Evolutionary conservation across 2,329 filamentous ascomycete species (phyloP), one percentile per base, ranked within the genome.

Genomic region (Talaromyces islandicus): DNA sequence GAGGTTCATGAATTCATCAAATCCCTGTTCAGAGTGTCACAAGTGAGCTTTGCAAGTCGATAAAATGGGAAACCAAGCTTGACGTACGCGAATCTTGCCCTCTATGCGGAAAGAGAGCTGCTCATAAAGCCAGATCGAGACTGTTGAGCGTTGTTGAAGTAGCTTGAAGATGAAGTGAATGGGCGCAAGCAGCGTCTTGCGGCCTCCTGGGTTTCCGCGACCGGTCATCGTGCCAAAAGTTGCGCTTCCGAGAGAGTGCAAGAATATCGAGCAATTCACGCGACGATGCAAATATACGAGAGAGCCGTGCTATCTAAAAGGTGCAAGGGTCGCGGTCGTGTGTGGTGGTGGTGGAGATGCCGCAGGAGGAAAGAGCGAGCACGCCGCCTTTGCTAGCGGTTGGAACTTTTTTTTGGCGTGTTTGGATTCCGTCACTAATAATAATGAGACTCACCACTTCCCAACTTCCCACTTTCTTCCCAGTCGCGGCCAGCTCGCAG

Each of bases 1-100:
- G 55, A 99, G 82, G 79, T 99, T 99, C 92, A 99, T 97, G 80
- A 97, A 99, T 77, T 99, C 94, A 74, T 99, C 94, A 67, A 99
- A 99, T 14, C 94, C 92, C 92, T 96, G 64, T 27, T n/a, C 29
- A n/a, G n/a, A n/a, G 25, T 56, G 32, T 53, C 24, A 61, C 51
- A 29, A 61, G 50, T 54, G 27, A 52, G 48, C 24, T 24, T 57
- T 38, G 35, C 38, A 29, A 30, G 30, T n/a, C 32, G n/a, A 50
- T 51, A 63, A 27, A 50, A 29, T 24, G 11, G 25, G 57, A 52
- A n/a, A 51, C 29, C n/a, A 51, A 46, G 43, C 43, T 60, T 25
- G 25, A 76, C 87, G 64, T 76, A 96, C 93, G 71, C 94, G 86
- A 66, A 99, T 96, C 80, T 93, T 96, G 64, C 94, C 94, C 79